phyloP scores from a whole-genome alignment of 225 moss, liverwort and hornwort species.

The Lunularia cruciata region DNA sequence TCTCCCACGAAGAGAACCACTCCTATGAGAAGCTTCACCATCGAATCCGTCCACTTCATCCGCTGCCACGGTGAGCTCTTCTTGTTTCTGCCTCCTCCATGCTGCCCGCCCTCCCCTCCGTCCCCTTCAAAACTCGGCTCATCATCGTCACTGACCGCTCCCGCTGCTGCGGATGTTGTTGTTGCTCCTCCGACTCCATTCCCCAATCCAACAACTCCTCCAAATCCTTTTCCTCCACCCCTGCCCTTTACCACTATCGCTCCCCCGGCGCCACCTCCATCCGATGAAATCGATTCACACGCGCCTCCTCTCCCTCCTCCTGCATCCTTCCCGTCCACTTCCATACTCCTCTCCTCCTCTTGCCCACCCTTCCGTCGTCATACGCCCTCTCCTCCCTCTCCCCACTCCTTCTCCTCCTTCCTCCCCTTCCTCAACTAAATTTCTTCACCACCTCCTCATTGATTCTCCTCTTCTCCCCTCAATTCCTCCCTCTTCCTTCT shows the following conservation, averaged over 20 bases:
- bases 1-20: constrained; percentile 51
- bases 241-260: background rate
- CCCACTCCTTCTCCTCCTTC: background rate
- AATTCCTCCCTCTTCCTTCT: background rate
- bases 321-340: constrained; percentile 41
- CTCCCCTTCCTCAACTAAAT: background rate
- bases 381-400: constrained; percentile 30
- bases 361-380: constrained; percentile 42
- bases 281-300: constrained; percentile 14
- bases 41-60: constrained; percentile 60
- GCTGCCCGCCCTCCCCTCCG: constrained; percentile 34
- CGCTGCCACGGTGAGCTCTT: constrained; percentile 54
- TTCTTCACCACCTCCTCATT: constrained; percentile 4
- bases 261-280: constrained; percentile 17
- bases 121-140: constrained; percentile 50
- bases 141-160: constrained; percentile 47
- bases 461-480: background rate
- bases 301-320: constrained; percentile 31
- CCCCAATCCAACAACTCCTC: constrained; percentile 19
- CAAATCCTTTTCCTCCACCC: background rate
- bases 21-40: constrained; percentile 57
- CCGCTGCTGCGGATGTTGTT: constrained; percentile 15
- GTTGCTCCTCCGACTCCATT: constrained; percentile 18
- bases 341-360: constrained; percentile 43
- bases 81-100: constrained; percentile 37